Evolutionary conservation across 2,329 filamentous ascomycete species (phyloP).

Genomic region (Phaeosphaeria sp.): DNA sequence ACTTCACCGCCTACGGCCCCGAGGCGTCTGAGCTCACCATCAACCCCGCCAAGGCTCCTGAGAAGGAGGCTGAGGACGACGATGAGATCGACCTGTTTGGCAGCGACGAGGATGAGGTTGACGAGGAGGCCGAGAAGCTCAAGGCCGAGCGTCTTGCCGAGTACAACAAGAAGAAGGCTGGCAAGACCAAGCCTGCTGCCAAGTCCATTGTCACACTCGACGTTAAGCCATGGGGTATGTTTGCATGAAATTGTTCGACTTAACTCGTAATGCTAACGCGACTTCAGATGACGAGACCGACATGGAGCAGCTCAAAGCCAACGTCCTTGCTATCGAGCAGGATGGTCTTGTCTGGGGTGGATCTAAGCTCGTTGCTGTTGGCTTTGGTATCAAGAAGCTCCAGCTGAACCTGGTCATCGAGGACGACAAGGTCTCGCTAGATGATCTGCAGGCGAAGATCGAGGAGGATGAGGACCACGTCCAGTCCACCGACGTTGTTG

Average conservation of each 20-base stretch:
- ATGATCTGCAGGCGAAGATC: slow-evolving; percentile 88
- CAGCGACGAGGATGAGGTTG: slow-evolving; percentile 76
- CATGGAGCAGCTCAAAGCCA: slow-evolving; percentile 80
- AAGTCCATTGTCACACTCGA: slow-evolving; percentile 97
- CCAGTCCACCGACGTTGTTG: slow-evolving; percentile 91
- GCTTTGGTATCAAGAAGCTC: slow-evolving; percentile 98
- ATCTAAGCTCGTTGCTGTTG: slow-evolving; percentile 86
- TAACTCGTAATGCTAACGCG: slow-evolving; percentile 26
- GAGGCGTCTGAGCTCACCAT: slow-evolving; percentile 77
- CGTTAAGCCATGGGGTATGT: slow-evolving; percentile 98
- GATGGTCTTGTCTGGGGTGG: slow-evolving; percentile 97
- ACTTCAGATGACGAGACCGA: slow-evolving; percentile 85
- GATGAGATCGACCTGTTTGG: slow-evolving; percentile 94
- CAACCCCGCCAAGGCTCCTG: slow-evolving; percentile 86
- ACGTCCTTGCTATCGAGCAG: slow-evolving; percentile 83
- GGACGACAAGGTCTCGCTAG: slow-evolving; percentile 91
- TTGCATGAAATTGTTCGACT: not conserved
- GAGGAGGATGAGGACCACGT: slow-evolving; percentile 90
- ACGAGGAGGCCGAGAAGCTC: slow-evolving; percentile 78
- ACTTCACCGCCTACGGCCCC: slow-evolving; percentile 89
- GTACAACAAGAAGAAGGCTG: slow-evolving; percentile 96
- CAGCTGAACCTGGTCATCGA: slow-evolving; percentile 98
- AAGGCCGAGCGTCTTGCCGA: slow-evolving; percentile 90
- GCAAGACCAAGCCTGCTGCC: slow-evolving; percentile 87
- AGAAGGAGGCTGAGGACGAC: slow-evolving; percentile 63